Conservation (phyloP, 352 stramenopile species). For the Bremia lactucae region DNA sequence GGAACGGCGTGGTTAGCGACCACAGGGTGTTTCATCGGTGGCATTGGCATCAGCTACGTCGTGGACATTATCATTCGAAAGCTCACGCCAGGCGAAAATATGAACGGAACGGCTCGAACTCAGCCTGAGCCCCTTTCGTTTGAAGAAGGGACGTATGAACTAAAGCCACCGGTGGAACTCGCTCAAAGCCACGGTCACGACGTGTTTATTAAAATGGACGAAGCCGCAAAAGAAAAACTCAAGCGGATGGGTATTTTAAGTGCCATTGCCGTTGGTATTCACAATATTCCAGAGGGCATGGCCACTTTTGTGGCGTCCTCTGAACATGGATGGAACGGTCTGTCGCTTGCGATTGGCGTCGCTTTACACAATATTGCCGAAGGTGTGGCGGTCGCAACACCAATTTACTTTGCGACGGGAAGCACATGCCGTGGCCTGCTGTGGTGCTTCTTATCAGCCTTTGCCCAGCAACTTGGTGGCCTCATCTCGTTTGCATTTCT, state of each 20-base stretch:
- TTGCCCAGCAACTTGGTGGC: constrained; percentile 87
- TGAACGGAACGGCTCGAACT: constrained; percentile 27
- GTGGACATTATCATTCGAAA: constrained; percentile 28
- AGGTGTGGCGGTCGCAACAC: constrained; percentile 90
- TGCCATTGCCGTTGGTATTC: constrained; percentile 89
- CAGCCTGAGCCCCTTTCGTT: constrained; percentile 19
- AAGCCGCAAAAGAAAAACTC: constrained; percentile 44
- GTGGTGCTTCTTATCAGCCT: constrained; percentile 86
- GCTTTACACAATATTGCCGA: constrained; percentile 95
- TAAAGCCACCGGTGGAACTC: constrained; percentile 47
- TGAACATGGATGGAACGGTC: constrained; percentile 77
- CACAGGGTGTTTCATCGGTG: constrained; percentile 79
- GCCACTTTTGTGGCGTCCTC: constrained; percentile 90
- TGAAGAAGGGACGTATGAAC: constrained; percentile 26
- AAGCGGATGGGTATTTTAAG: constrained; percentile 86
- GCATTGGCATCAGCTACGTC: constrained; percentile 53
- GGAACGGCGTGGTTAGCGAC: constrained; percentile 61
- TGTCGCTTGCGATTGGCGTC: constrained; percentile 88
- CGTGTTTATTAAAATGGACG: constrained; percentile 30
- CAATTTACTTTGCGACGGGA: constrained; percentile 95
- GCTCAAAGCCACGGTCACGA: constrained; percentile 31
- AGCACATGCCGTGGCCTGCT: constrained; percentile 89
- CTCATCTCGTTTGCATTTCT: constrained; percentile 84
- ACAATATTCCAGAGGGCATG: constrained; percentile 96
- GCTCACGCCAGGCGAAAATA: constrained; percentile 11